phyloP scores from a whole-genome alignment of 345 rosid species.

The Boechera retrofracta region DNA sequence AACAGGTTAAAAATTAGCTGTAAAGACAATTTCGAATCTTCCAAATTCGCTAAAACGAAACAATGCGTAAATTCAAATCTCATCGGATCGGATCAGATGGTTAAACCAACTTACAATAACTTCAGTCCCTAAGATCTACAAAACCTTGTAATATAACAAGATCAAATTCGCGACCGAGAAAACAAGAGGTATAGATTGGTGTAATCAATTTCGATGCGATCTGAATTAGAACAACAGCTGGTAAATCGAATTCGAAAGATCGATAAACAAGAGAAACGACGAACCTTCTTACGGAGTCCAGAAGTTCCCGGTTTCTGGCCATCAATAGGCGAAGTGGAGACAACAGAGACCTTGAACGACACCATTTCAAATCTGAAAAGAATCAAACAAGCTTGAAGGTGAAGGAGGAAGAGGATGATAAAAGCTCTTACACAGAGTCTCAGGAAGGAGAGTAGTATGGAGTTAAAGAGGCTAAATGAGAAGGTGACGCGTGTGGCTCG shows the following conservation, averaged over 20 bases:
- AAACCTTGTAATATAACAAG: no score
- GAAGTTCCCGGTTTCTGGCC: slow-evolving; percentile 98
- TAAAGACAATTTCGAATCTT: background rate
- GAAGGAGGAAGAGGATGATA: background rate
- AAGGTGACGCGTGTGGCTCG: slow-evolving; percentile 40
- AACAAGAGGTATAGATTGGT: no score
- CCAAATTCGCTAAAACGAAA: background rate
- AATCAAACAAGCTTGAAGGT: background rate
- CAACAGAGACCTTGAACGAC: slow-evolving; percentile 62
- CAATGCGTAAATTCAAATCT: background rate
- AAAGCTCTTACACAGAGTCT: background rate
- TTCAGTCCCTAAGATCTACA: background rate
- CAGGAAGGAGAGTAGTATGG: background rate
- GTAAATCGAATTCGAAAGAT: background rate
- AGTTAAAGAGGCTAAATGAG: slow-evolving; percentile 1
- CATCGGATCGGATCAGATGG: slow-evolving; percentile 1
- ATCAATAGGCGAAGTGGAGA: slow-evolving; percentile 65
- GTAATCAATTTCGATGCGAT: background rate
- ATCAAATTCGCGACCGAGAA: no score
- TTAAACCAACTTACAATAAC: background rate
- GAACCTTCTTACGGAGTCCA: slow-evolving; percentile 98
- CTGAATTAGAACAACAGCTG: background rate
- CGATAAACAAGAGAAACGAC: background rate
- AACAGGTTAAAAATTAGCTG: background rate
- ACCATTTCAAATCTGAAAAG: slow-evolving; percentile 50